A percentile compares a stretch with the other conserved stretches of the same genome.
phyloP scores from a whole-genome alignment of 257 asterid genomes.

The Solanum sejunctum region DNA sequence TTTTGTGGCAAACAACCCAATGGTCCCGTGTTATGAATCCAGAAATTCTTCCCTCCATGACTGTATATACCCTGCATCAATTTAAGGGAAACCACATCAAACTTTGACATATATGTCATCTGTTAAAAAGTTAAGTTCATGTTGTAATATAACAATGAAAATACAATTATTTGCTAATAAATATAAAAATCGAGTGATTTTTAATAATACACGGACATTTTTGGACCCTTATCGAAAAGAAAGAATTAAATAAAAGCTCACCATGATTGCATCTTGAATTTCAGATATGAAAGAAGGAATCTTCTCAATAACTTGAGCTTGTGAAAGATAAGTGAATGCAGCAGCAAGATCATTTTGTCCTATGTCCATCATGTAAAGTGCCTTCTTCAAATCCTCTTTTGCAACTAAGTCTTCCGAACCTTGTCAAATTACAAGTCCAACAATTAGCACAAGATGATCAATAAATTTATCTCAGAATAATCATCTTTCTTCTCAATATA shows the following conservation, averaged over 20 bases:
- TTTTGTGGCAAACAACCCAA: conserved; percentile 36
- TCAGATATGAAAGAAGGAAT: conserved; percentile 42
- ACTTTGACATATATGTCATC: too few relatives aligned
- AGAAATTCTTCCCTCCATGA: conserved; percentile 35
- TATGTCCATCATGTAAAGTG: conserved; percentile 34
- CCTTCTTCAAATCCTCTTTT: conserved; percentile 18
- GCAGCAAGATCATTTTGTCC: conserved; percentile 38
- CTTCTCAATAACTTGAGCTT: conserved; percentile 14
- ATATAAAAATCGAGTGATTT: not conserved
- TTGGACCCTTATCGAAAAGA: not conserved
- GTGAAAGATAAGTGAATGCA: conserved; percentile 14
- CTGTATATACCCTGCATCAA: conserved; percentile 14
- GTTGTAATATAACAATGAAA: too few relatives aligned
- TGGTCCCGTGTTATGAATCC: conserved; percentile 48
- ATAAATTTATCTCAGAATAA: not conserved
- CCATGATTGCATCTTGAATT: conserved; percentile 31
- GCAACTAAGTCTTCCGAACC: conserved; percentile 3
- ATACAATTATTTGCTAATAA: too few relatives aligned
- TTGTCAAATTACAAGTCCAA: conserved; percentile 1
- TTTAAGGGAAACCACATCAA: not conserved
- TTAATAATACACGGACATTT: not conserved
- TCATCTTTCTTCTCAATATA: not conserved
- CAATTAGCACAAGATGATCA: too few relatives aligned
- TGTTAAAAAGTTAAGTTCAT: too few relatives aligned
- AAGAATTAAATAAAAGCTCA: not conserved